Percentiles rank a stretch among this genome's conserved stretches.
Conservation (phyloP, 495 filamentous ascomycete species). For the Tuber borchii region DNA sequence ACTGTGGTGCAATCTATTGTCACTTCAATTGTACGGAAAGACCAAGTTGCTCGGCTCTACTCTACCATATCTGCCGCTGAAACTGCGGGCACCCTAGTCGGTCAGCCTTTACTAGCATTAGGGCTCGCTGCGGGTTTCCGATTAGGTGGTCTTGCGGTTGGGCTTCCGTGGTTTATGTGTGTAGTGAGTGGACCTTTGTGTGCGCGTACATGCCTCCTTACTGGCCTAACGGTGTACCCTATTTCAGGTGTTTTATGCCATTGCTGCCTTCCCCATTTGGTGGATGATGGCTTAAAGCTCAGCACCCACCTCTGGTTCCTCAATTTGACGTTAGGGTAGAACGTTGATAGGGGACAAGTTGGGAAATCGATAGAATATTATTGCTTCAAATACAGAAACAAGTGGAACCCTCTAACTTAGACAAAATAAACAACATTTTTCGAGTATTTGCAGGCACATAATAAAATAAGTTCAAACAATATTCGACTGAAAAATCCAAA, state of each 20-base stretch:
- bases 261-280: background rate
- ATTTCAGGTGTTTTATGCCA: background rate
- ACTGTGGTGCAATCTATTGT: constrained; percentile 10
- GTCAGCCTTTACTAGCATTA: constrained; percentile 4
- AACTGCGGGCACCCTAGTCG: constrained; percentile 8
- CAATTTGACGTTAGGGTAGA: background rate
- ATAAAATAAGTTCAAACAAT: background rate
- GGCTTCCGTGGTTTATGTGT: constrained; percentile 3
- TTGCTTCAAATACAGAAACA: background rate
- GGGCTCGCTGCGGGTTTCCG: constrained; percentile 6
- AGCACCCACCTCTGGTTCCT: background rate
- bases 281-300: background rate
- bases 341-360: background rate
- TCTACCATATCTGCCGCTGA: constrained; percentile 9
- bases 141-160: background rate
- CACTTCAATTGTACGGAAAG: constrained; percentile 10
- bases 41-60: background rate
- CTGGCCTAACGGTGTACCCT: background rate
- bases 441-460: background rate
- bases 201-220: background rate
- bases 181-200: constrained; percentile 7
- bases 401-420: background rate
- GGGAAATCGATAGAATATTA: background rate
- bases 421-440: background rate
- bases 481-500: background rate